Conservation (phyloP, 164 flowering plant species). For the Berberis thunbergii region DNA sequence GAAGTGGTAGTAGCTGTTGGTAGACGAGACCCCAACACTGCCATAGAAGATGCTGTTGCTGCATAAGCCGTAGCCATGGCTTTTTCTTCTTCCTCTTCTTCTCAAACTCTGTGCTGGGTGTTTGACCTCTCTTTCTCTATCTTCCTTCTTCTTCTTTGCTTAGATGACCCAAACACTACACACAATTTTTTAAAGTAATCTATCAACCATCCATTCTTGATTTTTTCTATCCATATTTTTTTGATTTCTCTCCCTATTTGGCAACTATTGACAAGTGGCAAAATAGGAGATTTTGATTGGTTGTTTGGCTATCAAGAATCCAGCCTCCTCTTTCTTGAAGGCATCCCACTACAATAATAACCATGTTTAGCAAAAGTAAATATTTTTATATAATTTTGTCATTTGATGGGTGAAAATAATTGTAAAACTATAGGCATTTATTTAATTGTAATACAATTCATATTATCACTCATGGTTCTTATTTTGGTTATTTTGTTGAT, state of each 20-base stretch:
- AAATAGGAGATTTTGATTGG: slow-evolving; percentile 23
- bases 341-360: slow-evolving; percentile 28
- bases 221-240: slow-evolving; percentile 2
- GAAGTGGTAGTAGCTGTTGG: slow-evolving; percentile 10
- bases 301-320: slow-evolving; percentile 38
- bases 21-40: slow-evolving; percentile 31
- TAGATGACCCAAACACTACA: background rate
- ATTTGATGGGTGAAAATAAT: too few relatives aligned
- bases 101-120: background rate
- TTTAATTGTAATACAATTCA: too few relatives aligned
- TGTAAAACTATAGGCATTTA: too few relatives aligned
- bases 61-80: slow-evolving; percentile 36
- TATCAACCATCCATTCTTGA: background rate
- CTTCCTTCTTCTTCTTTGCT: background rate
- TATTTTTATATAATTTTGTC: too few relatives aligned
- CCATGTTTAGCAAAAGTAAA: slow-evolving; percentile 27
- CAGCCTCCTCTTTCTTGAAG: slow-evolving; percentile 14
- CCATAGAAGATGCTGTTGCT: slow-evolving; percentile 22
- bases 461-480: too few relatives aligned
- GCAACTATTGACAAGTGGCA: slow-evolving; percentile 32
- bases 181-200: background rate
- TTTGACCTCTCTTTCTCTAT: background rate
- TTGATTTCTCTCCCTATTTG: background rate
- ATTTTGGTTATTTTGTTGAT: too few relatives aligned
- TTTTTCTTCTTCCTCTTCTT: background rate